Base-by-base conservation (phyloP, 2,329 filamentous ascomycete genomes). In the Falciphora oryzae region DNA sequence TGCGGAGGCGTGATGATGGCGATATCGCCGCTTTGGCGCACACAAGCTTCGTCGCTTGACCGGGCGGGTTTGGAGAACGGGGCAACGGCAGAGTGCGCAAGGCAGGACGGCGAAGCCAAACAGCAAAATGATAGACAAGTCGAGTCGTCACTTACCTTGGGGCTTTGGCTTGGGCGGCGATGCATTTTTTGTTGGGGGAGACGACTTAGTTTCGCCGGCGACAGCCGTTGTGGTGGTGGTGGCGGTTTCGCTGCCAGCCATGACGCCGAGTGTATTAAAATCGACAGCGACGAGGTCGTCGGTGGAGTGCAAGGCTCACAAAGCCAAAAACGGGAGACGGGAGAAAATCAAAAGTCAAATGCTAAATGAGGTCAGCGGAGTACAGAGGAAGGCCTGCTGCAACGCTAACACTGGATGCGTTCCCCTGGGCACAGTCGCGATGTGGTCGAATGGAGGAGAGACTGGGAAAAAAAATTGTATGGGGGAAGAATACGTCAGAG, bases 341-440 rank as follows among this genome's bases (percentile, higher is more conserved):
- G 44, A 44, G 44, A 53, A 25, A 53, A 53, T 53, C 44, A 53
- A 53, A 53, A 53, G 44, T 25, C 44, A 31, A 31, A 60, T 22
- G 57, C 58, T 31, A n/a, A 60, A 35, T 60, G 58, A 31, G 31
- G 58, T 60, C 58, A 60, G 58, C 58, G 58, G 58, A 60, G 58
- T 35, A 60, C 58, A 60, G n/a, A 60, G n/a, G 5, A 16, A 31
- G 27, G 28, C 29, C 29, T 13, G 16, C 58, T 58, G 57, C 57
- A 58, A 60, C 58, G 58, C 58, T 60, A 60, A 31, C 31, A 58
- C 57, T 18, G 57, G 6, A 31, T 31, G 57, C 57, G 25, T 6
- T 58, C 27, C 27, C 27, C 57, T 31, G 57, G 25, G 57, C 29
- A 28, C 31, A 31, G 58, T 31, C 31, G 58, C 58, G 58, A 60